Evolutionary conservation across 192 early-diverging fungal species (phyloP), one percentile per base, ranked within the genome.

Genomic region (Coemansia sp.): DNA sequence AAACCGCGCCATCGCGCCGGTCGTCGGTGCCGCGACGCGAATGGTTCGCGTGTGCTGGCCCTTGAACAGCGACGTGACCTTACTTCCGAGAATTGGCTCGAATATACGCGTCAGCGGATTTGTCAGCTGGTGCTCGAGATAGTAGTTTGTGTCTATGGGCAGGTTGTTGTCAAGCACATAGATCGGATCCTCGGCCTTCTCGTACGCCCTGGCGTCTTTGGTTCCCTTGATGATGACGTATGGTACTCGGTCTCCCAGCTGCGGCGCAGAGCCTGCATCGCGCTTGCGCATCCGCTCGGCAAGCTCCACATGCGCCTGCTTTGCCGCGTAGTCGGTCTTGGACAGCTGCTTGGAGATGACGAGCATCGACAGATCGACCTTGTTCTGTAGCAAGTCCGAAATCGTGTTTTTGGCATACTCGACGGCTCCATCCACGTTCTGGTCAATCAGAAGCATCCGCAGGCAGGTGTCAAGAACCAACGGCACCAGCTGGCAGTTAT

Each of bases 161-260:
- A 99, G 82, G 75, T 96, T 99, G 75, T 99, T 93, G 52, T 99
- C 96, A 42, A 99, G 87, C n/a, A 98, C 97, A 69, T 90, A 97
- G 48, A 99, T 90, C 22, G 97, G 97, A 71, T 99, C 97, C 73
- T 99, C 97, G 1, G 96, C 94, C 67, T 96, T 95, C 62, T 99
- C 96, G 67, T 98, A 98, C 7, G 95, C 93, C 36, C 93, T 90
- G 10, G 93, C 88, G 58, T 89, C 88, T 63, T 91, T 96, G 28
- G 87, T 77, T 0, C 89, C 95, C 62, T 92, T 94, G 77, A 95
- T 85, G 65, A 99, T 94, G 0, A 99, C 96, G 75, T 97, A 99
- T 1, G 93, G 93, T 18, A 99, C 96, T 70, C 97, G 93, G 68
- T 99, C 97, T 31, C 97, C 97, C 29, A 99, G 72, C 50, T 90